phyloP scores from a whole-genome alignment of 1,284 basidiomycete species.

The Apiotrichum mycotoxinovorans region DNA sequence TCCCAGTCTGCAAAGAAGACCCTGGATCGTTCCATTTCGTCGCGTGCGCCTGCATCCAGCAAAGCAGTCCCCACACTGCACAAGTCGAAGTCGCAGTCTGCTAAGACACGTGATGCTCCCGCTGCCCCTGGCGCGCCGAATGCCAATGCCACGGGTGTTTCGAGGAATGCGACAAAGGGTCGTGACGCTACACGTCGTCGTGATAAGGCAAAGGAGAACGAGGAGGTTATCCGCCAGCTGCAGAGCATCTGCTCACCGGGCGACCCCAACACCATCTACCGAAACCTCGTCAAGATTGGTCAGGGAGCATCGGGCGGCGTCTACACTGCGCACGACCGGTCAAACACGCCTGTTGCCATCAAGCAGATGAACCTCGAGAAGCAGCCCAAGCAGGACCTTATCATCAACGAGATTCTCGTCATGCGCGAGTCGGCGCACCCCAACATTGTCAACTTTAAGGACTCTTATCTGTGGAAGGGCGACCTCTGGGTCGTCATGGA shows the following conservation, averaged over 20 bases:
- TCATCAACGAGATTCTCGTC: slow-evolving; percentile 99
- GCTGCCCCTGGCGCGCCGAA: not conserved
- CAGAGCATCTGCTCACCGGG: slow-evolving; percentile 95
- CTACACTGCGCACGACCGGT: slow-evolving; percentile 95
- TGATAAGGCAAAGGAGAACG: slow-evolving; percentile 82
- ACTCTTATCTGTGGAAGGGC: slow-evolving; percentile 95
- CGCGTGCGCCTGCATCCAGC: slow-evolving; percentile 33
- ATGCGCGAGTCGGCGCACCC: slow-evolving; percentile 95
- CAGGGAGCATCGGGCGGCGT: slow-evolving; percentile 98
- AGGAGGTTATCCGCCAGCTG: slow-evolving; percentile 85
- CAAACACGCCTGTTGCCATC: slow-evolving; percentile 91
- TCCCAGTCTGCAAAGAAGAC: slow-evolving; percentile 2
- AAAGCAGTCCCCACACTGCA: slow-evolving; percentile 31
- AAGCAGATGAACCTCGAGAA: slow-evolving; percentile 99
- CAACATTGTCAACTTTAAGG: slow-evolving; percentile 99
- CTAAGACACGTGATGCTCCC: slow-evolving; percentile 23
- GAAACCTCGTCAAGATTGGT: slow-evolving; percentile 92
- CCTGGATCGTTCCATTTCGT: slow-evolving; percentile 52
- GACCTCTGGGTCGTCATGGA: slow-evolving; percentile 99
- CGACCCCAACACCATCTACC: slow-evolving; percentile 90
- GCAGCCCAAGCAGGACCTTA: slow-evolving; percentile 98
- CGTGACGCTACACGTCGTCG: slow-evolving; percentile 61
- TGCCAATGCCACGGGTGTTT: not conserved
- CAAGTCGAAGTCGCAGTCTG: slow-evolving; percentile 42
- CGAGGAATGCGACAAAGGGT: slow-evolving; percentile 21